Conservation (phyloP, 1,284 basidiomycete genomes). For the Moniliella sp. region DNA sequence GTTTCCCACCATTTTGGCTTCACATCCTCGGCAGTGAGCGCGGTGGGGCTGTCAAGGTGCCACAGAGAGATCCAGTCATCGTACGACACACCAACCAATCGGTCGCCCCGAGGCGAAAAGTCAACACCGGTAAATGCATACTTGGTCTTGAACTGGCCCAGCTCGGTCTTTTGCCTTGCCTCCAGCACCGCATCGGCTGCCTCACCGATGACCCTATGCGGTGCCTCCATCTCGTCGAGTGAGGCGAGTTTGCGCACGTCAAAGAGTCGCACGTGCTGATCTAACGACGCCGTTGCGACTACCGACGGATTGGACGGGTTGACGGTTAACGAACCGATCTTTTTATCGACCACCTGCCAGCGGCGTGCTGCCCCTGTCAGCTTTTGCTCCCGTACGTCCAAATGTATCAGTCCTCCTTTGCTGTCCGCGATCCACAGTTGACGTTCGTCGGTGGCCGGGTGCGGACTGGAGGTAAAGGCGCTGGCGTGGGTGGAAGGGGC, state of each 20-base stretch:
- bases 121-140: constrained; percentile 27
- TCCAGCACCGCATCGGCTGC: no score
- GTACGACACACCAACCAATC: constrained; percentile 25
- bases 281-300: constrained; percentile 24
- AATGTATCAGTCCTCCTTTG: constrained; percentile 18
- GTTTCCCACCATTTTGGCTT: no score
- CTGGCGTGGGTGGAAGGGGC: constrained; percentile 11
- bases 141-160: constrained; percentile 6
- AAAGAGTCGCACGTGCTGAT: constrained; percentile 24
- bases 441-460: constrained; percentile 11
- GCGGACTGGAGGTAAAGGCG: constrained; percentile 12
- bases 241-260: constrained; percentile 19
- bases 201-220: no score
- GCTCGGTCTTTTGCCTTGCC: no score
- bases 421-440: constrained; percentile 30
- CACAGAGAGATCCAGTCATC: constrained; percentile 27
- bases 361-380: constrained; percentile 2
- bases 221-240: constrained; percentile 7
- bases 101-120: constrained; percentile 17
- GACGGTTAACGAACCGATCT: constrained; percentile 29
- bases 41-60: no score
- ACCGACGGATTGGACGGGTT: constrained; percentile 14
- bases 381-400: constrained; percentile 14
- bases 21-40: no score
- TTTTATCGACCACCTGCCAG: constrained; percentile 31